Base-by-base conservation (phyloP, 441 rosid genomes). In the Populus hybrid region DNA sequence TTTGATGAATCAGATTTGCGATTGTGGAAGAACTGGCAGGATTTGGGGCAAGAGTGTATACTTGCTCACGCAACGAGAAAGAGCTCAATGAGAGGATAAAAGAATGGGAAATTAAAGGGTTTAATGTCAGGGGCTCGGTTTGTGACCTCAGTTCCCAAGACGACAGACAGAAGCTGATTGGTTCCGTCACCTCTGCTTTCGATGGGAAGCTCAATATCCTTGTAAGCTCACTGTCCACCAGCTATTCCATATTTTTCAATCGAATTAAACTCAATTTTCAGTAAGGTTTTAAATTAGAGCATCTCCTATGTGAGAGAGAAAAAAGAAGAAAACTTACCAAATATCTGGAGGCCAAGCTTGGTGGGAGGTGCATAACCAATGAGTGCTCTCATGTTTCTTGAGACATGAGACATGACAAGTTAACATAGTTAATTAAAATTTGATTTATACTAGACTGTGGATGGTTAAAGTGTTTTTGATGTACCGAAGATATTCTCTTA, bases 201-300 rank as follows among this genome's bases (percentile, higher is more conserved):
- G 40, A 79, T 21, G 81, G 85, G 12, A 83, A 76, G 70, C 78
- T 83, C 24, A 73, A 83, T 67, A 83, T 77, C 26, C 80, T 83
- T 34, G 85, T 83, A 74, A 76, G 80, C 46, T n/a, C 38, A 2
- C n/a, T 30, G 10, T 10, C 26, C 11, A 4, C 24, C 6, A 46
- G 57, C 57, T 46, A 46, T 46, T 46, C 57, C 20, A 46, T 46
- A 46, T 46, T 46, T 46, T 46, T 46, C 57, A 4, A 14, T 42
- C 16, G 4, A 11, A 12, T 42, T 42, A 12, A 11, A 42, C 54
- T 10, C 54, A 42, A 42, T 42, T 42, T 38, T 42, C 54, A 42
- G 14, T 12, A 46, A 46, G 57, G 57, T 46, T 46, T 46, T 5
- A 14, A 5, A 46, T 46, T 46, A 20, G 18, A 46, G 20, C 57